phyloP scores from a whole-genome alignment of 768 basidiomycete species.

The Rhizopogon roseolus region DNA sequence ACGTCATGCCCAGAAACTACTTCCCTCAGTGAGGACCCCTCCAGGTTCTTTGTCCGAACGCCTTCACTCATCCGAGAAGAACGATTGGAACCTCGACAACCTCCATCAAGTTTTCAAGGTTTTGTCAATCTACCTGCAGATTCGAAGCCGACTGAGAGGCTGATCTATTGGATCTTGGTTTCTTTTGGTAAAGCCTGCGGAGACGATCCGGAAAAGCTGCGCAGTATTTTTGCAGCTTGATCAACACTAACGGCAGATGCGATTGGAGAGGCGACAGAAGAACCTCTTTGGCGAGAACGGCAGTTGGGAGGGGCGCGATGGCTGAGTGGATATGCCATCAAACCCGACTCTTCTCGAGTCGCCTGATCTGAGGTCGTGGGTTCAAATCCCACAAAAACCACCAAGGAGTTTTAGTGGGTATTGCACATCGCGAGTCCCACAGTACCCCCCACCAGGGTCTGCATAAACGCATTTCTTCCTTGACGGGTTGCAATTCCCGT shows the following conservation, averaged over 20 bases:
- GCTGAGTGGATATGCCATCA: no score
- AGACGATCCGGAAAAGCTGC: slow-evolving; percentile 43
- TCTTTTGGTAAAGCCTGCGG: slow-evolving; percentile 61
- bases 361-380: no score
- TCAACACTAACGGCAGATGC: slow-evolving; percentile 34
- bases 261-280: slow-evolving; percentile 38
- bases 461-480: no score
- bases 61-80: background rate
- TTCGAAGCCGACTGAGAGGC: slow-evolving; percentile 37
- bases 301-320: background rate
- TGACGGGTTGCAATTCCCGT: no score
- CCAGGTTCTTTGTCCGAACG: slow-evolving; percentile 9
- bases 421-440: no score
- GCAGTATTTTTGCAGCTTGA: slow-evolving; percentile 57
- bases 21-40: slow-evolving; percentile 6
- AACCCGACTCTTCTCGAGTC: no score
- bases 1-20: slow-evolving; percentile 42
- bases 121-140: slow-evolving; percentile 56
- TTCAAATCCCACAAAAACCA: no score
- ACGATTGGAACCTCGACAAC: slow-evolving; percentile 51
- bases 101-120: slow-evolving; percentile 52
- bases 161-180: slow-evolving; percentile 63
- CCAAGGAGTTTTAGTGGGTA: no score
- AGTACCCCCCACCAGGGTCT: no score
- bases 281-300: slow-evolving; percentile 26